Evolutionary conservation across 2,329 filamentous ascomycete species (phyloP), one percentile per base, ranked within the genome.

Genomic region (Aspergillus persii): DNA sequence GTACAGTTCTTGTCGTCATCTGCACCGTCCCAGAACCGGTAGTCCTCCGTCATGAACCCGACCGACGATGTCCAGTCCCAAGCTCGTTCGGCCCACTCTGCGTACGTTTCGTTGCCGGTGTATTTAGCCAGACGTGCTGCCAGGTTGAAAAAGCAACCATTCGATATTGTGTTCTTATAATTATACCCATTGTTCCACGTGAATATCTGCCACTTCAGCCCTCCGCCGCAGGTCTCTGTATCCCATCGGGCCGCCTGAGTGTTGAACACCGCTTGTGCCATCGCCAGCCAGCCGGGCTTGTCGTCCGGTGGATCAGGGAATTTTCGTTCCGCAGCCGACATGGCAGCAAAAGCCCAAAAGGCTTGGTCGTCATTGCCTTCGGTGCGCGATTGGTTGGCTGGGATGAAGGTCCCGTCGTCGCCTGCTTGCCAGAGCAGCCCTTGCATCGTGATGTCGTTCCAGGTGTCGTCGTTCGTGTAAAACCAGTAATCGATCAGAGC

Each of bases 261-360:
- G 77, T 94, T 92, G 75, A 94, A 96, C 2, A 91, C 89, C 9
- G 88, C 89, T 73, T 92, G 89, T 0, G 84, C 88, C 55, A 95
- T 82, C 6, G 87, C 86, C n/a, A 95, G 81, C 90, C 90, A 96
- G 61, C 89, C 86, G 0, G 89, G 86, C 55, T 87, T 71, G 58
- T 82, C 83, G 0, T 79, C 64, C 0, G 84, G 82, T 0, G 72
- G 73, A 48, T 73, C 69, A 1, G 74, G 74, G 29, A 75, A 76
- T 47, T 73, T 75, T 1, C 69, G 60, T 54, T 86, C 84, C 9
- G 83, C 83, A 2, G 84, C 84, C 1, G 81, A 77, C 77, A 86
- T 82, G 46, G 81, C 83, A 29, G 81, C 78, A 59, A 84, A 81
- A 2, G 76, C 84, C 84, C 83, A 86, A 66, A 86, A 85, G 8